These are phyloP conservation scores for Colletotrichum sp. DNA, from an alignment of 2,329 filamentous ascomycete genomes.

Conservation along the genomic window DNA sequence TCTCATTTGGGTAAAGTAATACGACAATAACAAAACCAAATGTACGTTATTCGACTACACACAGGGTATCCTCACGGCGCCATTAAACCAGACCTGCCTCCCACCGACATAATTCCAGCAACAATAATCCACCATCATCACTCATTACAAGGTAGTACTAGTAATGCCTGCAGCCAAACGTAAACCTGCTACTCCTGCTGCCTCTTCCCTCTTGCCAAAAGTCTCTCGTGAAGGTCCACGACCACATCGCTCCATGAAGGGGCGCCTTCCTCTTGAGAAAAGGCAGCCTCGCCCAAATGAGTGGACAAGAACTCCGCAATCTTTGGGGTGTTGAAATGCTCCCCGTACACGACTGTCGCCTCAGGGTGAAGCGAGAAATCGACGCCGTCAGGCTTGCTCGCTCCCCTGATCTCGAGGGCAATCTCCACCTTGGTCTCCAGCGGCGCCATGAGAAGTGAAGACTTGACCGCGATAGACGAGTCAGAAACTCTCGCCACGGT, in stretches of 20 bases:
- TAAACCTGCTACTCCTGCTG: conserved; percentile 24
- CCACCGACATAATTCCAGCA: conserved; percentile 12
- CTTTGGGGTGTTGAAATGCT: conserved; percentile 77
- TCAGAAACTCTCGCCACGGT: conserved; percentile 69
- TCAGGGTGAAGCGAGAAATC: conserved; percentile 58
- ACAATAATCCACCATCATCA: conserved; percentile 27
- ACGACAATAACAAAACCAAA: background rate
- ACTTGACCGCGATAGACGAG: conserved; percentile 65
- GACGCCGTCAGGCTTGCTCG: conserved; percentile 51
- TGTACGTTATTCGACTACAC: background rate
- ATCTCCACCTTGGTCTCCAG: conserved; percentile 74
- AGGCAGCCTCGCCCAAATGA: conserved; percentile 47
- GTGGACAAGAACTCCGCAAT: conserved; percentile 74
- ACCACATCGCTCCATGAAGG: conserved; percentile 60
- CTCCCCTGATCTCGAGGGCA: conserved; percentile 58
- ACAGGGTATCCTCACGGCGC: conserved; percentile 18
- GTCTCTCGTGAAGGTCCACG: conserved; percentile 58
- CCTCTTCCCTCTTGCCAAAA: conserved; percentile 62
- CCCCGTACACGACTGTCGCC: conserved; percentile 76
- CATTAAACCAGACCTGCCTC: conserved; percentile 15
- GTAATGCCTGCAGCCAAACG: background rate
- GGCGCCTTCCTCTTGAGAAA: conserved; percentile 31
- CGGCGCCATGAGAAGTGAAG: conserved; percentile 66
- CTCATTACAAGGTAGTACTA: conserved; percentile 24
- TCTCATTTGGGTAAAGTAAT: background rate